Evolutionary conservation across 2,329 filamentous ascomycete genomes (phyloP).

Genomic region (Coccinonectria pachysandricola): DNA sequence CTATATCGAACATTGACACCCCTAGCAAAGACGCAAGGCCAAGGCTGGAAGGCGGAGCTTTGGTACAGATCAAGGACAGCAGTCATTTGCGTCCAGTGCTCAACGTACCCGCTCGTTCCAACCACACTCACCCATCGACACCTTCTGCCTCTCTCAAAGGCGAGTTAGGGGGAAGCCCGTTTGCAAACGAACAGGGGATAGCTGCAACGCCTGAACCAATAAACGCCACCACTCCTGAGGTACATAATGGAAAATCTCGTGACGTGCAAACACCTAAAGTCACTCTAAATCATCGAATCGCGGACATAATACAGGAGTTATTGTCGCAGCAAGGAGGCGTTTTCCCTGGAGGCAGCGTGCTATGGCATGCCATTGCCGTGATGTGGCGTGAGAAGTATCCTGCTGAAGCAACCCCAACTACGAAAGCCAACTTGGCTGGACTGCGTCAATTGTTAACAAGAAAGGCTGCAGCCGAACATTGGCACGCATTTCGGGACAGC

Average conservation of each 20-base stretch:
- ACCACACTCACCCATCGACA: background rate
- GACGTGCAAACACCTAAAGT: slow-evolving; percentile 4
- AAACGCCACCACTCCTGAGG: no score
- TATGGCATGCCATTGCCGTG: slow-evolving; percentile 37
- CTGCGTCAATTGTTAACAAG: slow-evolving; percentile 28
- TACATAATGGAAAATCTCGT: background rate
- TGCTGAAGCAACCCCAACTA: slow-evolving; percentile 29
- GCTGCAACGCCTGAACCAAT: no score
- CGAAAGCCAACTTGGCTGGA: slow-evolving; percentile 28
- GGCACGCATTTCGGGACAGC: slow-evolving; percentile 32
- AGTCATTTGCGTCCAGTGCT: slow-evolving; percentile 15
- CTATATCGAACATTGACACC: slow-evolving; percentile 10
- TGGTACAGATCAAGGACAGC: slow-evolving; percentile 12
- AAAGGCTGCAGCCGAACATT: slow-evolving; percentile 28
- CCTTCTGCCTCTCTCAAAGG: background rate
- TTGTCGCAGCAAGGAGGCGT: slow-evolving; percentile 30
- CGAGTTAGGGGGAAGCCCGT: no score
- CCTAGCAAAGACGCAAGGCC: slow-evolving; percentile 1
- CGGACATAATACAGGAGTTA: slow-evolving; percentile 18
- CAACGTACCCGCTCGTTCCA: no score
- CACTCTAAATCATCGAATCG: slow-evolving; percentile 11
- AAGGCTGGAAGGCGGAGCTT: slow-evolving; percentile 8
- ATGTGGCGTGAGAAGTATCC: slow-evolving; percentile 34
- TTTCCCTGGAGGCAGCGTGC: slow-evolving; percentile 39
- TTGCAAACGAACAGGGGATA: background rate